Conservation (phyloP, 306 rosid species). For the Quercus mongolica region DNA sequence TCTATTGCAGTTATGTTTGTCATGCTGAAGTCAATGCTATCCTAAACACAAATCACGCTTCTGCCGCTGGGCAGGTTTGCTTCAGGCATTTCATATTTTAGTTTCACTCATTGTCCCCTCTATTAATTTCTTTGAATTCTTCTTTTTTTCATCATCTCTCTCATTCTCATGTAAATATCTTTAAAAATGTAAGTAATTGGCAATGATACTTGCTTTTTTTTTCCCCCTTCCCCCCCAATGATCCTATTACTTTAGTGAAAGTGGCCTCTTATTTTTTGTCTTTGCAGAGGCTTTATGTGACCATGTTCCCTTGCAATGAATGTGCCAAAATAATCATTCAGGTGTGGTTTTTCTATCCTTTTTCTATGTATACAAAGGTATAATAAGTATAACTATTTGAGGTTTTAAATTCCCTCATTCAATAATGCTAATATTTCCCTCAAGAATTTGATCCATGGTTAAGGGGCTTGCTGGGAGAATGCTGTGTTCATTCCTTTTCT, state of each 20-base stretch:
- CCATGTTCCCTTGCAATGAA: constrained; percentile 93
- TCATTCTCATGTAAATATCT: not conserved
- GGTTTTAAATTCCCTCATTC: not conserved
- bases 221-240: not conserved
- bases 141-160: not conserved
- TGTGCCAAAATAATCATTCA: constrained; percentile 94
- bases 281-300: constrained; percentile 72
- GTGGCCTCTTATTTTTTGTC: constrained; percentile 13
- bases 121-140: no score
- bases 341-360: constrained; percentile 39
- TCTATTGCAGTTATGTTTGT: constrained; percentile 70
- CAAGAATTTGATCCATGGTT: not conserved
- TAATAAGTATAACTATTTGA: not conserved
- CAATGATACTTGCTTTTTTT: not conserved
- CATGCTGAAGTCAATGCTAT: constrained; percentile 96
- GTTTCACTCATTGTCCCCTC: not conserved
- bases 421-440: not conserved
- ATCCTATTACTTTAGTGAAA: not conserved
- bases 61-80: constrained; percentile 91
- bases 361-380: not conserved
- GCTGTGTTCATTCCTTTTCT: not conserved
- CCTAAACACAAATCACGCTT: constrained; percentile 93
- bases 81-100: not conserved
- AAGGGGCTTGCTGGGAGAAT: not conserved
- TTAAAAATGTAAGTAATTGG: not conserved